Evolutionary conservation across 768 basidiomycete species (phyloP).

Genomic region (Lyophyllum shimeji): DNA sequence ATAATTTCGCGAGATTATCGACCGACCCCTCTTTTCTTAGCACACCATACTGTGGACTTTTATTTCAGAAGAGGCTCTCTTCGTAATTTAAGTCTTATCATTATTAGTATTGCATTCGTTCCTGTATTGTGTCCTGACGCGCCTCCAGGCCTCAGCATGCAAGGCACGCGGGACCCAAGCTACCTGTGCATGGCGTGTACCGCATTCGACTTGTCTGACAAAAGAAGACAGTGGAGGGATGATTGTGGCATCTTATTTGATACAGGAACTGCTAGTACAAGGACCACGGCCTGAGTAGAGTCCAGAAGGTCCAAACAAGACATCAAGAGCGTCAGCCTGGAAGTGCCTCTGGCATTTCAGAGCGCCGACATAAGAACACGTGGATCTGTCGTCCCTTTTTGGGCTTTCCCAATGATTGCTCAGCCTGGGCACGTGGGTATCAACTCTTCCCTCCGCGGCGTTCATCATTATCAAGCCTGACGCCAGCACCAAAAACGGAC

Average conservation of each 20-base stretch:
- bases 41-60: neutral
- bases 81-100: neutral
- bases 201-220: too few species aligned
- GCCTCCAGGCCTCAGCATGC: neutral
- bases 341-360: neutral
- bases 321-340: neutral
- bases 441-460: neutral
- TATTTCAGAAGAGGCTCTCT: neutral
- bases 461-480: neutral
- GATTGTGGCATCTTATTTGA: neutral
- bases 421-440: neutral
- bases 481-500: neutral
- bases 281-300: neutral
- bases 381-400: neutral
- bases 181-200: neutral
- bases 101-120: neutral
- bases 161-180: neutral
- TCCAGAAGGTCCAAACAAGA: neutral
- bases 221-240: neutral
- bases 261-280: neutral
- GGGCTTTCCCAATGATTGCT: neutral
- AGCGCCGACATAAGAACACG: constrained; percentile 2
- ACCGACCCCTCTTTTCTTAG: neutral
- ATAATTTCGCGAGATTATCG: neutral
- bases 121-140: neutral